Base-by-base conservation (phyloP, 2,329 filamentous ascomycete genomes). In the Penicillium sp. region DNA sequence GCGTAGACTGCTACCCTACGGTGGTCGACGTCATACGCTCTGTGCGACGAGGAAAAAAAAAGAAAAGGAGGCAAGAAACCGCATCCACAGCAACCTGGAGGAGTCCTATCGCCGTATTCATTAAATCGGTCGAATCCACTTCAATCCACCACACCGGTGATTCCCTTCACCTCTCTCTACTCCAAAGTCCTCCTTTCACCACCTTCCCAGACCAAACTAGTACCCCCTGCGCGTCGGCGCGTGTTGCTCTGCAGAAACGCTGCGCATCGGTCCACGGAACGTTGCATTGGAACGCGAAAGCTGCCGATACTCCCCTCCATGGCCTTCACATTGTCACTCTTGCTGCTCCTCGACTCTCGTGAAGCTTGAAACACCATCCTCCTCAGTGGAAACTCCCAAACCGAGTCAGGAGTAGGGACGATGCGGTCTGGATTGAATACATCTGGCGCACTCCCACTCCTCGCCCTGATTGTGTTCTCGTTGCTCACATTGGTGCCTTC, bases 341-440 rank as follows among this genome's bases (percentile, higher is more conserved):
- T 49, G 10, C 38, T 57, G 26, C 42, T 48, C 29, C 50, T 40
- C 46, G 40, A 47, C 14, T 47, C 53, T 44, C 36, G 19, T 19
- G 16, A 52, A 41, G 38, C 19, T 43, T 47, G 10, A 36, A 48
- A 13, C 18, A 34, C 23, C n/a, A 39, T 3, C 30, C 29, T 41
- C 6, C 23, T n/a, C 32, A 3, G 32, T 47, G 18, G 48, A 51
- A 57, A 45, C 48, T 45, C 34, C 36, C 51, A 42, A 53, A 39
- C 49, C 53, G 51, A 53, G 93, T 90, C 91, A 75, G 91, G 64
- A 96, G 67, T 67, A 62, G 61, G 61, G 62, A 71, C 59, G 46
- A 72, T 72, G 70, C 65, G 68, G 58, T 67, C 68, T 53, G 68
- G 68, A 47, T 51, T 72, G 49, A 62, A 63, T 47, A 71, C 69